Percentiles rank a stretch among this genome's conserved stretches.
phyloP scores from a whole-genome alignment of 768 basidiomycete species.

The Psilocybe subaeruginosa region DNA sequence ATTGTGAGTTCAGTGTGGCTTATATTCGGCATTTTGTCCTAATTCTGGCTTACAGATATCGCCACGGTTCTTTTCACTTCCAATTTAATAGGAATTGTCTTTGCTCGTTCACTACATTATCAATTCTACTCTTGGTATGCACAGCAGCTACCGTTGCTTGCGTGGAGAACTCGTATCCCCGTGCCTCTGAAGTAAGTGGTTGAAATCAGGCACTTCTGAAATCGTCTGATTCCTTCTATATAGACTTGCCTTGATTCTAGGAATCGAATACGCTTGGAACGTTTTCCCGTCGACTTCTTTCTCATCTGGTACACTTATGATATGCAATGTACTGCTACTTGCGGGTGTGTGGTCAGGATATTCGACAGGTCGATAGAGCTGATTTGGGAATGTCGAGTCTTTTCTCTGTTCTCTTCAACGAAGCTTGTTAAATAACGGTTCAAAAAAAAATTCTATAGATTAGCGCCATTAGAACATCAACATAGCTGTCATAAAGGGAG shows the following conservation, averaged over 20 bases:
- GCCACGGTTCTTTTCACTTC: constrained; percentile 86
- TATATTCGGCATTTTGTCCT: background rate
- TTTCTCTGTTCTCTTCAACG: no score
- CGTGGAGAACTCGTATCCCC: constrained; percentile 75
- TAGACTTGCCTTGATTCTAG: constrained; percentile 62
- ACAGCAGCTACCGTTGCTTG: constrained; percentile 83
- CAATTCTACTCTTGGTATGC: constrained; percentile 99
- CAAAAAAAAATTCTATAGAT: no score
- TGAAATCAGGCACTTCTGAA: background rate
- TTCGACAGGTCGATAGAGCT: constrained; percentile 12
- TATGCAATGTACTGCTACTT: constrained; percentile 51
- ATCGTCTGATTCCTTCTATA: constrained; percentile 6
- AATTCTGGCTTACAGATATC: constrained; percentile 51
- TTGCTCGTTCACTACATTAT: constrained; percentile 94
- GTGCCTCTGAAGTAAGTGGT: constrained; percentile 56
- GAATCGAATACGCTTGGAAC: constrained; percentile 88
- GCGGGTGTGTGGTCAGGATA: constrained; percentile 37
- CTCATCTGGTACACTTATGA: constrained; percentile 61
- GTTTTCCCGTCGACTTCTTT: constrained; percentile 77
- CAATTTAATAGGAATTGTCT: constrained; percentile 89
- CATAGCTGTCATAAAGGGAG: background rate
- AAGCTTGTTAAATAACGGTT: no score
- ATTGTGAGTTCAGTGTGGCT: constrained; percentile 54
- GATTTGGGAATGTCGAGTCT: background rate
- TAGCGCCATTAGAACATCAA: no score